Base-by-base conservation (phyloP, 2,329 filamentous ascomycete species). In the Plectosphaerella cucumerina region DNA sequence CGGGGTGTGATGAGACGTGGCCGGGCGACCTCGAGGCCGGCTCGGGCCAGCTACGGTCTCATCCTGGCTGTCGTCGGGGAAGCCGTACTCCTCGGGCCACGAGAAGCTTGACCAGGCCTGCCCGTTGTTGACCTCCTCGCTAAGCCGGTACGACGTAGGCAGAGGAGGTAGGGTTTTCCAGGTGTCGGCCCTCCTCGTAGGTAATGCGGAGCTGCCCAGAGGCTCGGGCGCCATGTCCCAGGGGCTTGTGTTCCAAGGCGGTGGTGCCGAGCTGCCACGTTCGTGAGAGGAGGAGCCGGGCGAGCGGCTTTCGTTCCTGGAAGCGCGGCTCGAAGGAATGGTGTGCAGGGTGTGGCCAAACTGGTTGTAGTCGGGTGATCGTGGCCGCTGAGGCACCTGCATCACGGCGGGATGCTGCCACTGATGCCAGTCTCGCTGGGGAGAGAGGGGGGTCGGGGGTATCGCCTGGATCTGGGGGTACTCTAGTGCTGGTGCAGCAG, bases 261-360 rank as follows among this genome's bases (percentile, higher is more conserved):
- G 75, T 14, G 76, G 76, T 6, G 75, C 77, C 4, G 77, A 80
- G 22, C 66, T 68, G 21, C 76, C 76, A 26, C 77, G 69, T 49
- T 74, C 73, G 45, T 73, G 68, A 9, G 69, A 67, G 6, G 50
- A 55, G 22, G 43, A 23, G 5, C 33, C 45, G 17, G 18, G 12
- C 20, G 33, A 42, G 11, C 39, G 26, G 15, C 9, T 47, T 31
- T 31, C 26, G 26, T 31, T 31, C 6, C 26, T 31, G 26, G 26
- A 31, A 4, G 26, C 26, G 12, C 26, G 26, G 26, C 26, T 31
- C 12, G 26, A 31, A 31, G 26, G 26, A 11, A 31, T 31, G 26
- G 26, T 31, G 6, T 31, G 12, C 26, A 31, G 14, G 26, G 34
- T 39, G 15, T 22, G 9, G 33, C 14, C 18, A 17, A 15, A 18